These are phyloP conservation scores for Capsella rubella DNA, from an alignment of 441 rosid genomes.

Conservation along the genomic window DNA sequence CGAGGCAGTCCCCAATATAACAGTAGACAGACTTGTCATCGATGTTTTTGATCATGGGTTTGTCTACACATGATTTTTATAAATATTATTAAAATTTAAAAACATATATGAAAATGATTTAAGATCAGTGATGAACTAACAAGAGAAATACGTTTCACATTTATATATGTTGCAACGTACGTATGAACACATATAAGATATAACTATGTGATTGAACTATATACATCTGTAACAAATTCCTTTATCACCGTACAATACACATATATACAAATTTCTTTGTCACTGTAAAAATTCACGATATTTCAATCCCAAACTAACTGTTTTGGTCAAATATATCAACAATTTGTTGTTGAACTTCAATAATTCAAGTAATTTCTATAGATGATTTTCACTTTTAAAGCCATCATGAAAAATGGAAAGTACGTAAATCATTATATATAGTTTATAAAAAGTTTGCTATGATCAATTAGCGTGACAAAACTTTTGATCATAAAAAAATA, in stretches of 20 bases:
- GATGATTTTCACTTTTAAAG: slow-evolving; percentile 14
- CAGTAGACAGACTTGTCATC: too few relatives aligned
- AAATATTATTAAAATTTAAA: too few relatives aligned
- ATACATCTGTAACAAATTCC: not conserved
- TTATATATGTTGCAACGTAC: too few relatives aligned
- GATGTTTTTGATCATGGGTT: too few relatives aligned
- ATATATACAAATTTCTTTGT: too few relatives aligned
- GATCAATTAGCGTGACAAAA: not conserved
- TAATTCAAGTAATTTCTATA: slow-evolving; percentile 28
- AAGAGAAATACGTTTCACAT: too few relatives aligned
- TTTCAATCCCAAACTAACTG: not conserved
- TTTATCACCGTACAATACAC: not conserved
- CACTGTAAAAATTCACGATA: not conserved
- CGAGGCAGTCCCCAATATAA: too few relatives aligned
- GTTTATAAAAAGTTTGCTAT: slow-evolving; percentile 1
- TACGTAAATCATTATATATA: slow-evolving; percentile 19
- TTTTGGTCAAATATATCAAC: slow-evolving; percentile 10
- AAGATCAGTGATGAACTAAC: too few relatives aligned
- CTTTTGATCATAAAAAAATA: slow-evolving; percentile 6
- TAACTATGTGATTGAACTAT: not conserved
- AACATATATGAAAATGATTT: too few relatives aligned
- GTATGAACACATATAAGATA: too few relatives aligned
- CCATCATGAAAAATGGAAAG: slow-evolving; percentile 23
- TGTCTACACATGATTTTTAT: too few relatives aligned
- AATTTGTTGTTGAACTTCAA: slow-evolving; percentile 13